Evolutionary conservation across 257 asterid genomes (phyloP).

Genomic region (Penstemon barbatus): DNA sequence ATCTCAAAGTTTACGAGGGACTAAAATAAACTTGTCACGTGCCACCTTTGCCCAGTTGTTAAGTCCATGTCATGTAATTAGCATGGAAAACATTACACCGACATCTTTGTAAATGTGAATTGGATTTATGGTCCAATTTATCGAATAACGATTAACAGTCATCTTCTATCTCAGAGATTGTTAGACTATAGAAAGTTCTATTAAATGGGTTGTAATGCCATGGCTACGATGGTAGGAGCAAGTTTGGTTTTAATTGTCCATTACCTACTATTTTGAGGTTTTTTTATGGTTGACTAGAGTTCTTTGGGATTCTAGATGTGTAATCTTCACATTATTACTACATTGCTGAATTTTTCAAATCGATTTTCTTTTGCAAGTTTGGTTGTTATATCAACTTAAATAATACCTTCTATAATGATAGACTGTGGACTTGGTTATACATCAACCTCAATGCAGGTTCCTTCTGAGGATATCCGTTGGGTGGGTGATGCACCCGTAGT

Average conservation of each 20-base stretch:
- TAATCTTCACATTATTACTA: conserved; percentile 8
- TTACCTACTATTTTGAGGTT: conserved; percentile 24
- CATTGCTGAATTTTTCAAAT: conserved; percentile 5
- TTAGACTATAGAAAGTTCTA: background rate
- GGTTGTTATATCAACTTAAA: background rate
- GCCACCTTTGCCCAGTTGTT: background rate
- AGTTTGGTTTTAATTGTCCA: conserved; percentile 10
- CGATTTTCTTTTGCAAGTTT: background rate
- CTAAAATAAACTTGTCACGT: background rate
- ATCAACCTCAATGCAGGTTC: conserved; percentile 54
- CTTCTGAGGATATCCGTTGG: conserved; percentile 85
- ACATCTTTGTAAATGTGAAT: background rate
- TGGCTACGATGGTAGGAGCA: conserved; percentile 10
- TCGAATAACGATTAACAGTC: background rate
- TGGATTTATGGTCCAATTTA: background rate
- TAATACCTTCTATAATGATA: background rate
- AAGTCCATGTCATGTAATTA: background rate
- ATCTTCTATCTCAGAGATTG: no score
- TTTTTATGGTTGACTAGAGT: background rate
- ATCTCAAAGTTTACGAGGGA: no score
- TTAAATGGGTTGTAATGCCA: background rate
- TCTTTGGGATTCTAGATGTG: conserved; percentile 4
- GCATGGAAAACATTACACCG: no score
- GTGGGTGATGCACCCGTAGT: conserved; percentile 78
- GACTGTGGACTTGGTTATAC: conserved; percentile 1